Evolutionary conservation across 106 monocot species (phyloP).

Genomic region (Dendrobium catenatum): DNA sequence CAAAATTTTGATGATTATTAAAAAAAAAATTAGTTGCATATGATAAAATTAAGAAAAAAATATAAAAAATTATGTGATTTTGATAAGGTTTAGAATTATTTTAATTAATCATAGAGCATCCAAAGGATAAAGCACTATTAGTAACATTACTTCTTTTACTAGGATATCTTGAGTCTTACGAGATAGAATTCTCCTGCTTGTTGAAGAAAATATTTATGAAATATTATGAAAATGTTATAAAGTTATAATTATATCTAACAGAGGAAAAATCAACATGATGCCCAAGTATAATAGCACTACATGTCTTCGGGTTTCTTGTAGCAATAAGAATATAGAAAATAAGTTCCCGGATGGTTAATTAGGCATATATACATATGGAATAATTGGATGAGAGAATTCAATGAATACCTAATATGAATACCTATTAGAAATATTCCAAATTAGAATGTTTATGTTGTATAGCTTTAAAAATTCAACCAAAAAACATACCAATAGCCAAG

Average conservation of each 20-base stretch:
- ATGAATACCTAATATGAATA: no score
- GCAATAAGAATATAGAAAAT: background rate
- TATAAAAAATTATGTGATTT: background rate
- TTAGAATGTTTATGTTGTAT: no score
- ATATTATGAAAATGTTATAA: background rate
- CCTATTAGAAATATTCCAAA: no score
- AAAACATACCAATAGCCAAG: no score
- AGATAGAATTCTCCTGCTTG: background rate
- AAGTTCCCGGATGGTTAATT: background rate
- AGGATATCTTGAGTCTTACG: background rate
- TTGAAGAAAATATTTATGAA: background rate
- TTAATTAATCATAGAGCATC: background rate
- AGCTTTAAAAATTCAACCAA: no score
- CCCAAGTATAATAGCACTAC: background rate
- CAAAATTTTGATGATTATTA: background rate
- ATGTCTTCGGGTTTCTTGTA: background rate
- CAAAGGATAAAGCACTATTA: background rate
- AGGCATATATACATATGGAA: no score
- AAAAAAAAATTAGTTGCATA: background rate
- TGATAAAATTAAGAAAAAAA: background rate
- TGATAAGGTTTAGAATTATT: background rate
- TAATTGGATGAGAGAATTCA: no score
- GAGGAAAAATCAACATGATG: background rate
- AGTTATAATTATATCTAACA: background rate
- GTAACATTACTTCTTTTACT: background rate